Percentiles rank a stretch among this genome's conserved stretches.
These are phyloP conservation scores for Ophiostoma montium DNA, from an alignment of 2,329 filamentous ascomycete genomes.

Conservation along the genomic window DNA sequence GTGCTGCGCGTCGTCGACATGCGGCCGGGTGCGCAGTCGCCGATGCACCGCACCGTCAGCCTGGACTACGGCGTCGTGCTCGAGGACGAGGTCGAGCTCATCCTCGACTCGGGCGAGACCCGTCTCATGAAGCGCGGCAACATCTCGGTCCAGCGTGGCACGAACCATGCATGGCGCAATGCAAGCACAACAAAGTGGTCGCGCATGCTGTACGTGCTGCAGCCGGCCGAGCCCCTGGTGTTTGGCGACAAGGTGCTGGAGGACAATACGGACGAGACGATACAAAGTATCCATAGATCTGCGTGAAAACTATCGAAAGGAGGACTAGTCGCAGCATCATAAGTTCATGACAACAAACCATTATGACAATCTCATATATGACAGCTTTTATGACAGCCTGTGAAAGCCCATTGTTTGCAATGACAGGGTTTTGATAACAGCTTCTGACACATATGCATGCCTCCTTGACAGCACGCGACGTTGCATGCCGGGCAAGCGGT, in stretches of 20 bases:
- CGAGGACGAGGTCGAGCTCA: slow-evolving; percentile 15
- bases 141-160: slow-evolving; percentile 31
- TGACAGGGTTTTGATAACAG: too few species aligned
- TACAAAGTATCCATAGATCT: neutral
- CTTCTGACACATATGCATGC: too few species aligned
- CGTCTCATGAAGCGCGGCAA: slow-evolving; percentile 28
- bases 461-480: too few species aligned
- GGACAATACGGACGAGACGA: neutral
- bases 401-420: too few species aligned
- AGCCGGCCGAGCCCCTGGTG: neutral
- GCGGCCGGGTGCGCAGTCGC: slow-evolving; percentile 5
- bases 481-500: too few species aligned
- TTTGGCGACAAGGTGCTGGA: neutral
- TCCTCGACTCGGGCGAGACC: slow-evolving; percentile 28
- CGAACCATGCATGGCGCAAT: slow-evolving; percentile 30
- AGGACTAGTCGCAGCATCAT: too few species aligned
- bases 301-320: too few species aligned
- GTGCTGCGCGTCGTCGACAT: slow-evolving; percentile 11
- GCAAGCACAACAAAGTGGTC: slow-evolving; percentile 29
- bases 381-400: too few species aligned
- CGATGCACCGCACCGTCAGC: slow-evolving; percentile 14
- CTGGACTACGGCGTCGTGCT: slow-evolving; percentile 21
- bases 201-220: slow-evolving; percentile 27
- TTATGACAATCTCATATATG: too few species aligned
- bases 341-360: too few species aligned